Base-by-base conservation (phyloP, 2,329 filamentous ascomycete genomes). In the Ophioceras dolichostomum region DNA sequence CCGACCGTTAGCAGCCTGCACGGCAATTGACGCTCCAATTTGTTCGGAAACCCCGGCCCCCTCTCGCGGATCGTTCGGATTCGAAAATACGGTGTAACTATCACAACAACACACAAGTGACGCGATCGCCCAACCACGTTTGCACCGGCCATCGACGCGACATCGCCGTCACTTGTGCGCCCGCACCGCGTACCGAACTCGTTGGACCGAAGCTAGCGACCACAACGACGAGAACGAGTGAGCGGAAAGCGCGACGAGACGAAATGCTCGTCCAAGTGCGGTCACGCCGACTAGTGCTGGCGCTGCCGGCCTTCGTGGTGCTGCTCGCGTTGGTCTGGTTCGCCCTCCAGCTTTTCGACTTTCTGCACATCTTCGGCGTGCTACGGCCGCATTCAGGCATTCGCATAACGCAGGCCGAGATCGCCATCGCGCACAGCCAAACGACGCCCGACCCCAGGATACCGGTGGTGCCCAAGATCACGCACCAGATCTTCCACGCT, bases 401-500 rank as follows among this genome's bases (percentile, higher is more conserved):
- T 8, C 18, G 30, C 5, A 34, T 46, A 20, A 46, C 39, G 9
- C 45, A 41, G 34, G 36, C 32, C 16, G 36, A 41, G 34, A 24
- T 47, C 27, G 31, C 36, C 13, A 20, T 20, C 14, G 28, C 38
- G 13, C 42, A 43, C 37, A 43, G 43, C 19, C 24, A n/a, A 19
- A 30, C 36, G 10, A 18, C 20, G 14, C 19, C 19, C 14, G 33
- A 38, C 17, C 37, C 32, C 10, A 27, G 37, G n/a, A 21, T 34
- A 28, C 35, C 45, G n/a, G 40, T 43, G 12, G 45, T 56, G 17
- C 53, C 53, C 32, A 45, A 43, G 39, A 55, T 56, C 31, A 41
- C 55, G 10, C 54, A 56, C 39, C 54, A 55, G 41, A 50, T 55
- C 36, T 51, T 44, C 32, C 49, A 53, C 41, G 48, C 50, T 39